Evolutionary conservation across 257 asterid genomes (phyloP), one percentile per base, ranked within the genome.

Genomic region (Henckelia pumila): DNA sequence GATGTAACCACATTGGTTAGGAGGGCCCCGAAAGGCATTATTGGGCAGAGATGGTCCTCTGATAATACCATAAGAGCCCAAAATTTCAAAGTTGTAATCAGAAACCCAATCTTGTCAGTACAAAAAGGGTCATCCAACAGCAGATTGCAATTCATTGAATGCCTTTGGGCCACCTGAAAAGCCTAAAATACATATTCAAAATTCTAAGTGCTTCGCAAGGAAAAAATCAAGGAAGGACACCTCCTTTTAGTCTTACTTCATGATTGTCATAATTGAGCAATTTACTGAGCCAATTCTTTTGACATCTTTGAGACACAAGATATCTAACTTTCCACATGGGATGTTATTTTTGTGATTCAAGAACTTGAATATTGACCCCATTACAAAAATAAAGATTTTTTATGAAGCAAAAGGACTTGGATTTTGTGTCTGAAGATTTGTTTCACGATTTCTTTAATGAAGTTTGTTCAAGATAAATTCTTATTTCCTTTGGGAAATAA

Each of bases 91-190:
- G 73, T 76, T 66, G 76, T 70, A 30, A 65, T 73, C 33, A 72
- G 73, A 69, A 73, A 70, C 40, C 67, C 69, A 78, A 78, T 78
- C 66, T 59, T 78, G 80, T 76, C 82, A 78, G 79, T 62, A 49
- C 68, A 70, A 50, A 58, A 69, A 67, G 77, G 68, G 71, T 65
- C 77, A 79, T 61, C 69, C 77, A 61, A 55, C 71, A 78, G 68
- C 66, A 77, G 71, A 66, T 37, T 63, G 55, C 23, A 57, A 59
- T 58, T 68, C 70, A 69, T 40, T 76, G 66, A 76, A 58, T 30
- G 6, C 28, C 17, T 26, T 49, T 80, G 86, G 86, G 77, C 91
- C 91, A 80, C 69, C 56, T 61, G 40, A 59, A 26, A 63, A 28
- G 55, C 76, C 76, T 78, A 65, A 44, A 14, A 16, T 47, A 30